Evolutionary conservation across 2,329 filamentous ascomycete species (phyloP).

Genomic region (Daldinia eschscholtzii): DNA sequence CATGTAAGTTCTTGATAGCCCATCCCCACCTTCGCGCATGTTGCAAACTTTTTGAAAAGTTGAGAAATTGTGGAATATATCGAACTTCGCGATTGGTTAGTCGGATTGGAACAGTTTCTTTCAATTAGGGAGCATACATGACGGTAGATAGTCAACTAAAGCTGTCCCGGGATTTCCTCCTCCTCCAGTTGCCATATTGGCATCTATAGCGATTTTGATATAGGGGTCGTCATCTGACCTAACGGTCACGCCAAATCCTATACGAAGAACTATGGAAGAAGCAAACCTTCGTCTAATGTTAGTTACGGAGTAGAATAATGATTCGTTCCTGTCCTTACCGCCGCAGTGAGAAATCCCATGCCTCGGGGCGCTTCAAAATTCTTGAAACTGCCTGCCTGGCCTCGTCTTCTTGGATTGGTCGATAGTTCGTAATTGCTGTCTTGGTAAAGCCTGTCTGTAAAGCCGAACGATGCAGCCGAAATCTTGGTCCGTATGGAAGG

Average conservation of each 20-base stretch:
- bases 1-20: constrained; percentile 42
- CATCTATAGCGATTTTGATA: constrained; percentile 43
- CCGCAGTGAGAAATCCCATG: constrained; percentile 39
- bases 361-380: constrained; percentile 31
- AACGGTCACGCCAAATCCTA: constrained; percentile 46
- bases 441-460: constrained; percentile 41
- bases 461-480: constrained; percentile 38
- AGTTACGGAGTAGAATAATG: not conserved
- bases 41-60: constrained; percentile 39
- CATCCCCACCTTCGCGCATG: constrained; percentile 42
- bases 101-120: not conserved
- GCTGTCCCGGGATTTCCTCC: constrained; percentile 43
- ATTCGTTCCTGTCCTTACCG: constrained; percentile 23
- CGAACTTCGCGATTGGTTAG: constrained; percentile 32
- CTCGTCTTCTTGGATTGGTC: constrained; percentile 41
- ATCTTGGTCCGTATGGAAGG: constrained; percentile 39
- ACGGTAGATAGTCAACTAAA: constrained; percentile 41
- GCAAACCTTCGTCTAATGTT: constrained; percentile 41
- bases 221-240: constrained; percentile 43
- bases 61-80: constrained; percentile 37
- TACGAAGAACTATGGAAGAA: constrained; percentile 47
- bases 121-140: constrained; percentile 22
- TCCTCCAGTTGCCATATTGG: constrained; percentile 40
- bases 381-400: constrained; percentile 38
- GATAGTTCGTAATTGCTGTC: constrained; percentile 38